phyloP scores from a whole-genome alignment of 176 grass and related monocot species.

The barley (Hordeum vulgare) region MorexV3_pseudomolecules_assembly NC_058523.1:503072187-503072686 shows the following conservation, averaged over 20 bases:
- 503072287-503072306: not conserved
- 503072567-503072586: not conserved
- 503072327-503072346: not conserved
- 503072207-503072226: not conserved
- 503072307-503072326: not conserved
- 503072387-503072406: not conserved
- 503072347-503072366: not conserved
- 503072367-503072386: not conserved
- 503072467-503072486: not conserved
- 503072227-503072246: not conserved
- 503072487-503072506: not conserved
- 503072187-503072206: not conserved
- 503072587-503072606: conserved; percentile 26
- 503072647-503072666: conserved; percentile 30
- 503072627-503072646: conserved; percentile 45
- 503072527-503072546: not conserved
- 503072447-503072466: conserved; percentile 1
- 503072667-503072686: not conserved
- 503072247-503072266: not conserved
- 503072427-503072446: not conserved
- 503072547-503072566: not conserved
- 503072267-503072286: not conserved
- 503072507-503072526: not conserved
- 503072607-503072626: conserved; percentile 43
- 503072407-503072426: not conserved